phyloP scores from a whole-genome alignment of 768 basidiomycete species.

The Mycena rosella region DNA sequence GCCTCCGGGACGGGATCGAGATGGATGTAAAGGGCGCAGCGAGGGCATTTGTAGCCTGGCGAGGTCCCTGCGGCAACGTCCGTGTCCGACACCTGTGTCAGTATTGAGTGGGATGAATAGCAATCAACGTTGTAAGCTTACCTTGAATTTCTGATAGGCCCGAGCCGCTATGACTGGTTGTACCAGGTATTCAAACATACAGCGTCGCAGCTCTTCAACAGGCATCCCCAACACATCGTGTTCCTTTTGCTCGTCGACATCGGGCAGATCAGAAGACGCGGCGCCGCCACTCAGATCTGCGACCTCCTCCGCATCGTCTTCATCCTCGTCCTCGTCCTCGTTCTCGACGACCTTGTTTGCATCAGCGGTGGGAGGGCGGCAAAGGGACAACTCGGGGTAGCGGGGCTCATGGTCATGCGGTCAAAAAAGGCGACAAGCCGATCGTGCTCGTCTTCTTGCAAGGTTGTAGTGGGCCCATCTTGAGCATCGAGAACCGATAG shows the following conservation, averaged over 20 bases:
- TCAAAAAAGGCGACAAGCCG: background rate
- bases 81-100: background rate
- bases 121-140: background rate
- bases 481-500: background rate
- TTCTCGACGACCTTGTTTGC: too few relatives aligned
- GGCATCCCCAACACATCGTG: background rate
- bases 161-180: background rate
- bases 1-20: background rate
- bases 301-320: background rate
- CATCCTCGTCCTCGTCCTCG: background rate
- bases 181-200: background rate
- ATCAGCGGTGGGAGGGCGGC: too few relatives aligned
- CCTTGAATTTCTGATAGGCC: background rate
- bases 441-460: background rate
- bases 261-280: too few relatives aligned
- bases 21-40: background rate
- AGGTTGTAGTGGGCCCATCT: background rate
- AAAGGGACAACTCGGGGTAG: background rate
- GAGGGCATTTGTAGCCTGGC: background rate
- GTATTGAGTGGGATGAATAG: background rate
- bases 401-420: background rate
- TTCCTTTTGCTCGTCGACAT: background rate
- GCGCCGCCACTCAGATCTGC: too few relatives aligned
- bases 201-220: background rate
- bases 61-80: background rate